Percentiles rank a stretch among this genome's conserved stretches.
Conservation (phyloP, 345 rosid species). For the Brassica juncea region DNA sequence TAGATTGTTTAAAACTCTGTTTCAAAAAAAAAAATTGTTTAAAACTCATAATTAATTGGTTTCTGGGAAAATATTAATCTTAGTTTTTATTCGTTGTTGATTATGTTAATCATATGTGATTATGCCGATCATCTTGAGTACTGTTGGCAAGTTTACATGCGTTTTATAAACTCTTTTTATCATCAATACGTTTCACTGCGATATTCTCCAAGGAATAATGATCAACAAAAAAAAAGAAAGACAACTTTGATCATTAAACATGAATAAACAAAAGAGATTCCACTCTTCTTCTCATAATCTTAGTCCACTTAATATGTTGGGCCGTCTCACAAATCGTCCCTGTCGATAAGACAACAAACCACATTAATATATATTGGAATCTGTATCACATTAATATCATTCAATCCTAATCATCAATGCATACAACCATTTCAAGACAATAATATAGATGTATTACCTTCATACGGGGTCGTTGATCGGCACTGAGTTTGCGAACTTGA, state of each 20-base stretch:
- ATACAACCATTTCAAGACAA: background rate
- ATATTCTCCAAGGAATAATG: background rate
- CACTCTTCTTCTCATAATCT: background rate
- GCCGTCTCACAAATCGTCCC: constrained; percentile 38
- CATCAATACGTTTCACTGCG: background rate
- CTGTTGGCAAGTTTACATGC: too few species aligned
- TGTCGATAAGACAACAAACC: constrained; percentile 13
- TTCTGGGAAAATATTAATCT: constrained; percentile 6
- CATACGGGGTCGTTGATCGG: constrained; percentile 79
- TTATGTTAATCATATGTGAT: constrained; percentile 10
- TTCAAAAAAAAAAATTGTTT: too few species aligned
- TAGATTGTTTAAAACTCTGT: background rate
- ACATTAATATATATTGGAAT: background rate
- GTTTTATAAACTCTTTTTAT: background rate
- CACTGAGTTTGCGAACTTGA: constrained; percentile 81
- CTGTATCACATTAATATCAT: too few species aligned
- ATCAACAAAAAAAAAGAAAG: background rate
- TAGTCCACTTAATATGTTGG: constrained; percentile 21
- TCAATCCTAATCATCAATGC: too few species aligned
- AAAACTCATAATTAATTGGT: background rate
- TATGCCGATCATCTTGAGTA: background rate
- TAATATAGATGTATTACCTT: constrained; percentile 46
- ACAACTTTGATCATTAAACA: background rate
- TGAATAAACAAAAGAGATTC: background rate
- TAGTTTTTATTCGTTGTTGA: constrained; percentile 5